Evolutionary conservation across 345 rosid species (phyloP).

Genomic region (Hirschfeldia incana): DNA sequence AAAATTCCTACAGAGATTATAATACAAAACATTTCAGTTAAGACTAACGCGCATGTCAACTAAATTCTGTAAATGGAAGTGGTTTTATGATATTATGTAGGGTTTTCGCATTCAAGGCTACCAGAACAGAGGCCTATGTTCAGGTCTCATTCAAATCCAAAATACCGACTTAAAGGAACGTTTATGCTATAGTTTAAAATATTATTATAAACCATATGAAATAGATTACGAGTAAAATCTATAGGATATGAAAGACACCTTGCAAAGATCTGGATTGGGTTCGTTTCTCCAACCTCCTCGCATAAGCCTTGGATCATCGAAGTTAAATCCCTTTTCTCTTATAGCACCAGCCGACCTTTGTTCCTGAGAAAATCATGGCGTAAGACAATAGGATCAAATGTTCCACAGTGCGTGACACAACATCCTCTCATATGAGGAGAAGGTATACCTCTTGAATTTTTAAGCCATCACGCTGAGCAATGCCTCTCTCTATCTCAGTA

Average conservation of each 20-base stretch:
- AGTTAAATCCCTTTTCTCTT: constrained; percentile 90
- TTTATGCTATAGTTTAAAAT: not conserved
- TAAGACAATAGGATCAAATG: not conserved
- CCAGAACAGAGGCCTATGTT: constrained; percentile 3
- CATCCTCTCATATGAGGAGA: constrained; percentile 13
- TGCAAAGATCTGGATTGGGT: constrained; percentile 86
- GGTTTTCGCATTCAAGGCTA: not conserved
- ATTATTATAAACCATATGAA: not conserved
- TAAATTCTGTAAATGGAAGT: not conserved
- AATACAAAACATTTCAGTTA: constrained; percentile 16
- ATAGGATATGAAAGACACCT: constrained; percentile 51
- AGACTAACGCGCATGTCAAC: not conserved
- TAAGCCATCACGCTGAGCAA: constrained; percentile 67
- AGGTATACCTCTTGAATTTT: constrained; percentile 66
- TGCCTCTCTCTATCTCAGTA: constrained; percentile 89
- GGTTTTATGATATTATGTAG: not conserved
- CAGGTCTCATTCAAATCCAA: not conserved
- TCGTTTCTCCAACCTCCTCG: constrained; percentile 99
- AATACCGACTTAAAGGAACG: not conserved
- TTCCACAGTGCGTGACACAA: constrained; percentile 13
- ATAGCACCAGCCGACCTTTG: constrained; percentile 48
- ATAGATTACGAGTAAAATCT: not conserved
- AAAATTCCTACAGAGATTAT: constrained; percentile 69
- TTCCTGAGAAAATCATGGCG: constrained; percentile 44
- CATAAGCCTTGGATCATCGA: constrained; percentile 88